These are phyloP conservation scores for Trichosanthes cucumerina DNA, from an alignment of 306 rosid genomes.

Conservation along the genomic window DNA sequence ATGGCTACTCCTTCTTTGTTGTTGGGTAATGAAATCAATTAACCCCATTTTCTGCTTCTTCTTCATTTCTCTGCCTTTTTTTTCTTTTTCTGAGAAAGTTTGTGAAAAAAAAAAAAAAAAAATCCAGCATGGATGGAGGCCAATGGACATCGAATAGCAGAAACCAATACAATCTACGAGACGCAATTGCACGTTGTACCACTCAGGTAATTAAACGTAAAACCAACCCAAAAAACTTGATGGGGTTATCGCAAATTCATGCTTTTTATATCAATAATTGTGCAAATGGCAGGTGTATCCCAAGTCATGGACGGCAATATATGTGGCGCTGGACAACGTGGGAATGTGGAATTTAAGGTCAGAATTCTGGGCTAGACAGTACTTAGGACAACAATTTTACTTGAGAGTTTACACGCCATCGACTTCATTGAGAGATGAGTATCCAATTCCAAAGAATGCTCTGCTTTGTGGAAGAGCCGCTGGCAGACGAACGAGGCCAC, in stretches of 20 bases:
- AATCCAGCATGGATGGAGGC: conserved; percentile 90
- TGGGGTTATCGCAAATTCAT: no score
- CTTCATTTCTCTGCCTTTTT: not conserved
- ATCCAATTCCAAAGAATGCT: conserved; percentile 87
- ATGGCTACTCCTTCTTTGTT: conserved; percentile 90
- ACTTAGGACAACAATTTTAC: conserved; percentile 82
- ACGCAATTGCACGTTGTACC: conserved; percentile 86
- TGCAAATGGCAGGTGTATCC: conserved; percentile 35
- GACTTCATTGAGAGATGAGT: conserved; percentile 79
- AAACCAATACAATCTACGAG: conserved; percentile 70
- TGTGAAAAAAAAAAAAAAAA: no score
- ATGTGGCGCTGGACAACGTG: conserved; percentile 82
- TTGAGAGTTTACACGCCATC: conserved; percentile 69
- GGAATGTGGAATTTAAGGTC: conserved; percentile 98
- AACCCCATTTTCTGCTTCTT: not conserved
- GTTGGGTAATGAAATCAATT: conserved; percentile 51
- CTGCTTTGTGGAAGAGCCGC: conserved; percentile 73
- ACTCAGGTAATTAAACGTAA: conserved; percentile 62
- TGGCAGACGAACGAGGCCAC: conserved; percentile 81
- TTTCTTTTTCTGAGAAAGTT: not conserved
- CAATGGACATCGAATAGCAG: conserved; percentile 61
- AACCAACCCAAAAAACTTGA: not conserved
- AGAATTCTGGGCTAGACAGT: conserved; percentile 93
- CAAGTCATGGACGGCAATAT: conserved; percentile 83
- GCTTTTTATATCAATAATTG: no score